phyloP scores from a whole-genome alignment of 371 early-diverging fungal species.

The Mycotypha africana region DNA sequence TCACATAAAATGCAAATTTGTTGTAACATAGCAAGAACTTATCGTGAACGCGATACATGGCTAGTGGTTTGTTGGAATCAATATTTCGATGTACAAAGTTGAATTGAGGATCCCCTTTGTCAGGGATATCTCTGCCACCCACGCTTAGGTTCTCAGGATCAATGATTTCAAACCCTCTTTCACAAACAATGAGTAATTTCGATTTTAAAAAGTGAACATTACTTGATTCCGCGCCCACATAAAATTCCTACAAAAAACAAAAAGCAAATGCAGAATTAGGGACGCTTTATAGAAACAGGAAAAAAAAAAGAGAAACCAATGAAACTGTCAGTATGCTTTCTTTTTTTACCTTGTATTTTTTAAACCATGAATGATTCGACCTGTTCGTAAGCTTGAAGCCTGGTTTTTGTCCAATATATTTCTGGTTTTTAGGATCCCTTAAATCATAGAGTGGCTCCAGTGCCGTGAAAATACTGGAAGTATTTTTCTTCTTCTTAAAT shows the following conservation, averaged over 20 bases:
- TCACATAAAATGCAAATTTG: slow-evolving; percentile 83
- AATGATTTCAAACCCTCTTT: slow-evolving; percentile 80
- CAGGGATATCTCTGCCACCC: slow-evolving; percentile 26
- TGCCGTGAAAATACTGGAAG: slow-evolving; percentile 35
- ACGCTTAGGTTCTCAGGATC: slow-evolving; percentile 59
- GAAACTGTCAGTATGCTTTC: no score
- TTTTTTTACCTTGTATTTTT: slow-evolving; percentile 22
- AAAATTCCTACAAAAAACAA: slow-evolving; percentile 55
- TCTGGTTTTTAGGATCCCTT: slow-evolving; percentile 30
- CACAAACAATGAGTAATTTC: slow-evolving; percentile 72
- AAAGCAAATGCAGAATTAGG: not conserved
- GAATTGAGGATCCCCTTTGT: slow-evolving; percentile 69
- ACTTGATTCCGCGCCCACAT: slow-evolving; percentile 75
- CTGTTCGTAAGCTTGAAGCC: slow-evolving; percentile 32
- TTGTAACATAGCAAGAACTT: slow-evolving; percentile 78
- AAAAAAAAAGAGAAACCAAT: no score
- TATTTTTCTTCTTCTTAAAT: slow-evolving; percentile 45
- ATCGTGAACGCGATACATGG: slow-evolving; percentile 67
- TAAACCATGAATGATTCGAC: slow-evolving; percentile 36
- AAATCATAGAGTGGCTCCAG: slow-evolving; percentile 34
- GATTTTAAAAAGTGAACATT: slow-evolving; percentile 68
- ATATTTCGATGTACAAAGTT: slow-evolving; percentile 68
- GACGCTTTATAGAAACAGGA: not conserved
- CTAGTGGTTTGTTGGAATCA: slow-evolving; percentile 62
- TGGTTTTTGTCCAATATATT: slow-evolving; percentile 21